Evolutionary conservation across 495 filamentous ascomycete species (phyloP).

Genomic region (Neurospora discreta): DNA sequence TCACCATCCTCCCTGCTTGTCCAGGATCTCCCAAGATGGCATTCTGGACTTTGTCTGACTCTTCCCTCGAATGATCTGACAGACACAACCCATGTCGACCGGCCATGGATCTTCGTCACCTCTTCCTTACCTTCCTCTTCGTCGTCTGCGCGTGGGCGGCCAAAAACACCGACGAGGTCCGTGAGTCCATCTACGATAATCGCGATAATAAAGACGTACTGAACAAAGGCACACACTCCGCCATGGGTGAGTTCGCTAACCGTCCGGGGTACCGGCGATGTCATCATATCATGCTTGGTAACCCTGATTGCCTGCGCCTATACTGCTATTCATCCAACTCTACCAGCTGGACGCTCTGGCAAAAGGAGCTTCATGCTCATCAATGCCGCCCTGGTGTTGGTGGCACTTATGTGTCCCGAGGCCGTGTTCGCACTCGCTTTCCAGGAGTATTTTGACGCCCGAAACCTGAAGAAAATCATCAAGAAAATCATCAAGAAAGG

Average conservation of each 20-base stretch:
- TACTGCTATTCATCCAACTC: background rate
- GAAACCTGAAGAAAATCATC: background rate
- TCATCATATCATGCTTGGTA: background rate
- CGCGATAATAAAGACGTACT: background rate
- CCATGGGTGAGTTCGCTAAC: background rate
- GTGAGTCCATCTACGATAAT: background rate
- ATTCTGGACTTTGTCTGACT: background rate
- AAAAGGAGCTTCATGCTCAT: background rate
- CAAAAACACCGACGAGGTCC: background rate
- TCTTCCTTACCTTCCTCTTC: background rate
- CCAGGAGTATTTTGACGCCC: background rate
- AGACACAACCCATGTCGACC: background rate
- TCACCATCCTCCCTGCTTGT: background rate
- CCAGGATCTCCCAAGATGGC: background rate
- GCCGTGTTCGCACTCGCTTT: background rate
- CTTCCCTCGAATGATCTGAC: background rate
- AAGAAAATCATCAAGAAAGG: background rate
- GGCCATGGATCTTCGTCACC: background rate
- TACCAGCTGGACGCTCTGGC: background rate
- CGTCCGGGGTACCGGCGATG: background rate
- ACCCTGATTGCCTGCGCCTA: background rate
- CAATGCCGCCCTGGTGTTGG: background rate
- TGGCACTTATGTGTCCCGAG: background rate
- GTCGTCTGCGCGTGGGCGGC: background rate
- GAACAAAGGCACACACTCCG: background rate